Evolutionary conservation across 495 filamentous ascomycete genomes (phyloP), one percentile per base, ranked within the genome.

Genomic region (Xylaria venustula): DNA sequence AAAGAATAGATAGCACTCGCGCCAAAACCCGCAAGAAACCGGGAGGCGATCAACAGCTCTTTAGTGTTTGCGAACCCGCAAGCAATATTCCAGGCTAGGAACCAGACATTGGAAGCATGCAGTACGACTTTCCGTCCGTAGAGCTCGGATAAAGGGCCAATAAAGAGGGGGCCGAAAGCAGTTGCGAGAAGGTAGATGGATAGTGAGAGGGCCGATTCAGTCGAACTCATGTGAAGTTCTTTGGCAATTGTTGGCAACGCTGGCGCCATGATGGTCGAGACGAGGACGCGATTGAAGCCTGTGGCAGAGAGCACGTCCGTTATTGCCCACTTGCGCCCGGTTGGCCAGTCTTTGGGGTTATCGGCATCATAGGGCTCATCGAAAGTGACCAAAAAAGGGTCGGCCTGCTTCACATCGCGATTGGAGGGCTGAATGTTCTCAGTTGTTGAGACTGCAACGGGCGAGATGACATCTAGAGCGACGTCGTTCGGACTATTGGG

Each of bases 221-320:
- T 46, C 9, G 59, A 42, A 53, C 68, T 72, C 7, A 89, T 85
- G 34, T 82, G 26, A 11, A 90, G 75, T 3, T 90, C 85, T 4
- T 66, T 63, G 36, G 78, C 67, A 28, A 90, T 77, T 8, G 77
- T 66, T 9, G 67, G 34, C 11, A 91, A 64, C 2, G 86, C 87
- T 0, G 88, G 88, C 0, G 88, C 83, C 22, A 90, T 80, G 82
- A 90, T 89, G 2, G 83, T 85, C 1, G 82, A 85, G 0, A 87
- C 85, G 22, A 87, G 87, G 55, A 90, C 85, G 60, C 88, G 83
- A 1, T 84, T 89, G 67, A 84, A 83, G 19, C 73, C 77, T 0
- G 82, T 83, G 14, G 83, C 79, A 0, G 67, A 70, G 1, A 65
- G 66, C 19, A 81, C 76, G 26, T 81, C 62, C 0, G 84, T 86